These are phyloP conservation scores for Hippophae gyantsensis DNA, from an alignment of 306 rosid genomes.

Conservation along the genomic window DNA sequence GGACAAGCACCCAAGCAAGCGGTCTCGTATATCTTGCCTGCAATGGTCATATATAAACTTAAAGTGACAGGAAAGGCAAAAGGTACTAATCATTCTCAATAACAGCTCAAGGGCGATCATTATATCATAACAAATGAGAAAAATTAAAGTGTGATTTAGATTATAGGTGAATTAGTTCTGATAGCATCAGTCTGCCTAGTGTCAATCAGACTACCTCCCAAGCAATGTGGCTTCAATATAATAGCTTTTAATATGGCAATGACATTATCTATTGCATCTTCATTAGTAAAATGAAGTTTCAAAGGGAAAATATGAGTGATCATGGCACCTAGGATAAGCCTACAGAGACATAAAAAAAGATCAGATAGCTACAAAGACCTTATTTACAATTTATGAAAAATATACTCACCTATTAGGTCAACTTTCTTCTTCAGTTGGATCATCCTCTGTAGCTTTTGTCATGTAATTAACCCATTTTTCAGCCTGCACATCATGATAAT, in stretches of 20 bases:
- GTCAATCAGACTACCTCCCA: constrained; percentile 37
- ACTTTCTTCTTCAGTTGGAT: constrained; percentile 22
- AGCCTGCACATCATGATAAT: constrained; percentile 42
- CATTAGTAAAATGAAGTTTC: constrained; percentile 64
- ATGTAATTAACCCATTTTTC: constrained; percentile 61
- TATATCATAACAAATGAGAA: constrained; percentile 47
- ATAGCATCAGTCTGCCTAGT: constrained; percentile 37
- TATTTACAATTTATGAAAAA: neutral
- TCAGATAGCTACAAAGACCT: neutral
- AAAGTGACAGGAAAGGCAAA: neutral
- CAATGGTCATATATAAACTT: constrained; percentile 13
- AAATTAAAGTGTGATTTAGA: constrained; percentile 29
- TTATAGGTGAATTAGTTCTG: constrained; percentile 46
- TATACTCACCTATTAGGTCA: constrained; percentile 52
- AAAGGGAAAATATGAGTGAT: constrained; percentile 13
- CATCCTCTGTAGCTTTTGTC: constrained; percentile 46
- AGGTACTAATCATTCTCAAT: neutral
- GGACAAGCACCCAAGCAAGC: constrained; percentile 56
- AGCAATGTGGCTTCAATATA: constrained; percentile 47
- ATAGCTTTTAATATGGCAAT: constrained; percentile 65
- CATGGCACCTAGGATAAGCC: constrained; percentile 85
- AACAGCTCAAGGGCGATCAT: constrained; percentile 10
- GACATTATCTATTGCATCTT: constrained; percentile 54
- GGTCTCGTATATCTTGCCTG: constrained; percentile 63
- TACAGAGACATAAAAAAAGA: constrained; percentile 14